phyloP scores from a whole-genome alignment of 2,329 filamentous ascomycete genomes.

The Talaromyces pinophilus region DNA sequence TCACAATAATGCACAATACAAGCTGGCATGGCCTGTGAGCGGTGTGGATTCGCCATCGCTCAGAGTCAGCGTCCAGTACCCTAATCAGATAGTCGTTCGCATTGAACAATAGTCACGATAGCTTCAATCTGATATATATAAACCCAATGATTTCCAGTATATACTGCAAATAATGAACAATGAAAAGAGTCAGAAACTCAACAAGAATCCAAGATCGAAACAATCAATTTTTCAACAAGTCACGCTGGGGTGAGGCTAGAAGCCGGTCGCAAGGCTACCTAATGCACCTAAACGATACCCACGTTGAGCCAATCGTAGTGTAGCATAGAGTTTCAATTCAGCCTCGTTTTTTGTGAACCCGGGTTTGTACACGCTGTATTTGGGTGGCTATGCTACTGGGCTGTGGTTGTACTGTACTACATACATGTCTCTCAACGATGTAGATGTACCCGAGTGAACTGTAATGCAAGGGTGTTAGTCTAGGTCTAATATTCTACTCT shows the following conservation, averaged over 20 bases:
- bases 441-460: background rate
- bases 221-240: background rate
- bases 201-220: background rate
- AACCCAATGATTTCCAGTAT: background rate
- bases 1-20: slow-evolving; percentile 7
- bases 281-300: background rate
- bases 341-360: slow-evolving; percentile 3
- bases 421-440: background rate
- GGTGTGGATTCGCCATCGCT: background rate
- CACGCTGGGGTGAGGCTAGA: background rate
- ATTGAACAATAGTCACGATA: background rate
- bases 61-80: background rate
- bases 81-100: background rate
- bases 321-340: background rate
- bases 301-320: background rate
- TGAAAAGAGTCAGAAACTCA: background rate
- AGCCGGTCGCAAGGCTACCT: background rate
- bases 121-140: background rate
- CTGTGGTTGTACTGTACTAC: background rate
- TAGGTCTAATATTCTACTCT: background rate
- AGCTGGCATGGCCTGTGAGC: background rate
- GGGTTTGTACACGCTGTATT: background rate
- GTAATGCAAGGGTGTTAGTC: background rate
- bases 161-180: background rate
- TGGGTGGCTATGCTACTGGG: background rate